A percentile compares a stretch with the other conserved stretches of the same genome.
Evolutionary conservation across 177 flowering plant species (phyloP).

Genomic region (Vitis hybrid): DNA sequence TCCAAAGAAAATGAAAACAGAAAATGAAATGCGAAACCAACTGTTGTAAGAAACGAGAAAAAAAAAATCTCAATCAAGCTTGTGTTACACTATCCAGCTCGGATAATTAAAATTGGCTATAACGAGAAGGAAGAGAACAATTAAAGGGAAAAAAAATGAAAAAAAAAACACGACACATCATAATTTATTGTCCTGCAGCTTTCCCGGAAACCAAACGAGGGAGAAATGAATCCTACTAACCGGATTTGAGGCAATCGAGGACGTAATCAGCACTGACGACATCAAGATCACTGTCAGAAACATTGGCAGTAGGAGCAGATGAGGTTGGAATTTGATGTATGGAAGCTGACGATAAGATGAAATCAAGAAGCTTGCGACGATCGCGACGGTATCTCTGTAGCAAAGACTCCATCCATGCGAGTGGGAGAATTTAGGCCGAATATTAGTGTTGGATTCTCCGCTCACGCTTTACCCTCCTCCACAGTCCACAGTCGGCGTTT

Average conservation of each 20-base stretch:
- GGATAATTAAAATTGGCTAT: no score
- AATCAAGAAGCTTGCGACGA: slow-evolving; percentile 72
- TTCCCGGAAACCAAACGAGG: slow-evolving; percentile 7
- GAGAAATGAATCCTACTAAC: slow-evolving; percentile 15
- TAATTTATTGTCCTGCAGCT: background rate
- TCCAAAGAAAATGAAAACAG: no score
- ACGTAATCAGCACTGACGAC: slow-evolving; percentile 63
- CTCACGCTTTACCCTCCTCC: no score
- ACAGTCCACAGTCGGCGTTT: no score
- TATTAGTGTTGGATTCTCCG: no score
- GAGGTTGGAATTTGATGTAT: slow-evolving; percentile 39
- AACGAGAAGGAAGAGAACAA: background rate
- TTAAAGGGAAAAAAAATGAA: background rate
- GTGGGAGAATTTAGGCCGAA: no score
- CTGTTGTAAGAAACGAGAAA: no score
- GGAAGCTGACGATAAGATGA: slow-evolving; percentile 49
- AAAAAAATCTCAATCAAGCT: no score
- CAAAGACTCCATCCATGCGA: slow-evolving; percentile 5
- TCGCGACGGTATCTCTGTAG: slow-evolving; percentile 54
- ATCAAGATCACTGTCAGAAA: slow-evolving; percentile 46
- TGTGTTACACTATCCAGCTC: no score
- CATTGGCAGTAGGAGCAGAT: slow-evolving; percentile 26
- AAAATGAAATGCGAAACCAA: no score
- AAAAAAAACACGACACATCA: background rate
- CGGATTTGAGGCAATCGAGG: slow-evolving; percentile 52